Conservation (phyloP, 1,284 basidiomycete species). For the Rhodotorula sp. region DNA sequence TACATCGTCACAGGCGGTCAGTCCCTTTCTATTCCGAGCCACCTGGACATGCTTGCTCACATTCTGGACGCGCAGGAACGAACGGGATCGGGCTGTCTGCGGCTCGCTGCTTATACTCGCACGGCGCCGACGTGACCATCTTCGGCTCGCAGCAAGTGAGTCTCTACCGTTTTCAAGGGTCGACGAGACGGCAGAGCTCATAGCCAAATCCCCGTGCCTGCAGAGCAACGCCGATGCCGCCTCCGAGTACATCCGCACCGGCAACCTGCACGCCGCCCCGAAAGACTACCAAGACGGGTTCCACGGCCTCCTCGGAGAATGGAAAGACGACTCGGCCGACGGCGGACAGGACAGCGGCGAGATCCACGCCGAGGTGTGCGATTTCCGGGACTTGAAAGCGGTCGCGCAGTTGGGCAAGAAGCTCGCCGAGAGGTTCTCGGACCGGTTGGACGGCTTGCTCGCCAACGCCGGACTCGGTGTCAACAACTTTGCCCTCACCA, state of each 20-base stretch:
- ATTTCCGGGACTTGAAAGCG: conserved; percentile 35
- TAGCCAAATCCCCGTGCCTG: background rate
- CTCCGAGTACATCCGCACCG: conserved; percentile 36
- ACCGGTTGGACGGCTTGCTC: conserved; percentile 32
- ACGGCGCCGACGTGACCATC: conserved; percentile 30
- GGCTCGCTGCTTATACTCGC: conserved; percentile 32
- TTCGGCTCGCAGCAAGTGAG: conserved; percentile 14
- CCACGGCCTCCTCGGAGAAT: conserved; percentile 3
- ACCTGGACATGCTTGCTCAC: too few relatives aligned
- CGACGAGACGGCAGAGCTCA: background rate
- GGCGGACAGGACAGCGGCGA: conserved; percentile 17
- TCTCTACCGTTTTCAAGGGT: background rate
- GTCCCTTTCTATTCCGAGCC: background rate
- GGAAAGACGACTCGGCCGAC: conserved; percentile 15
- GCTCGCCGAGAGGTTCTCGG: conserved; percentile 12
- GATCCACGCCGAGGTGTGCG: conserved; percentile 14
- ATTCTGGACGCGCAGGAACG: background rate
- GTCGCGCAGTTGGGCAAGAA: conserved; percentile 29
- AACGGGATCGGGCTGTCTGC: conserved; percentile 40
- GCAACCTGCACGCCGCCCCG: conserved; percentile 29
- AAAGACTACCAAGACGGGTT: conserved; percentile 34
- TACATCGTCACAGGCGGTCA: conserved; percentile 29
- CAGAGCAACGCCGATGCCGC: conserved; percentile 18
- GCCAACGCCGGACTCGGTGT: conserved; percentile 39
- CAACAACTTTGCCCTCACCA: conserved; percentile 33